Percentiles rank a stretch among this genome's conserved stretches.
phyloP scores from a whole-genome alignment of 2,329 filamentous ascomycete genomes.

The Fusarium zealandicum region DNA sequence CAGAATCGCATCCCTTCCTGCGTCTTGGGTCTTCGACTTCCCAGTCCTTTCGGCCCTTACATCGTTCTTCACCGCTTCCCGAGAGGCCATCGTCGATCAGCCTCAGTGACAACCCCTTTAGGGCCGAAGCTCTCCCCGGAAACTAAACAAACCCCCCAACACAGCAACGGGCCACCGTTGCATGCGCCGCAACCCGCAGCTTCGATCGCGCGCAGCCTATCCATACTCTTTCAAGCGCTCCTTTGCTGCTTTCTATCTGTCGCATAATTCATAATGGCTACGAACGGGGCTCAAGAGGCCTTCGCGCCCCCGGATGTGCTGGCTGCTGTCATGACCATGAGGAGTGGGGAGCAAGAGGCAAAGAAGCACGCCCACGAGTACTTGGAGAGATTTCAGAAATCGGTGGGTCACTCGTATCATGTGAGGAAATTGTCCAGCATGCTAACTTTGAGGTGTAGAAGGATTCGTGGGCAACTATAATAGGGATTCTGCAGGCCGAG shows the following conservation, averaged over 20 bases:
- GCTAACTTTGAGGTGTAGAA: conserved; percentile 61
- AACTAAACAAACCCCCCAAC: conserved; percentile 5
- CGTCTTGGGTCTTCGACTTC: conserved; percentile 19
- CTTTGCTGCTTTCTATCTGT: not conserved
- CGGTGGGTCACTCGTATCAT: conserved; percentile 60
- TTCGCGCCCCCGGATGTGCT: conserved; percentile 81
- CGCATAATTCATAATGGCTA: conserved; percentile 64
- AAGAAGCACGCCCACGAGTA: conserved; percentile 93
- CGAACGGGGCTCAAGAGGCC: conserved; percentile 69
- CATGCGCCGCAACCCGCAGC: conserved; percentile 36
- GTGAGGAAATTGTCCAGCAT: not conserved
- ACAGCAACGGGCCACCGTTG: conserved; percentile 31
- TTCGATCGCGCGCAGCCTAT: conserved; percentile 34
- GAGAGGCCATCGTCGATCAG: conserved; percentile 13
- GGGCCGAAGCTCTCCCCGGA: conserved; percentile 14
- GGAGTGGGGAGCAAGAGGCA: conserved; percentile 78
- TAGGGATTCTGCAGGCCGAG: conserved; percentile 84
- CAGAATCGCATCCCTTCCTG: conserved; percentile 22
- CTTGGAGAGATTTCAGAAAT: conserved; percentile 96
- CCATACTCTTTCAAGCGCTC: conserved; percentile 9
- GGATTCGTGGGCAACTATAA: conserved; percentile 89
- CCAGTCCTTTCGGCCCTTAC: conserved; percentile 11
- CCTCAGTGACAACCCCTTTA: not conserved
- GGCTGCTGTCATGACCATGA: conserved; percentile 90
- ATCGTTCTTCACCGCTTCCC: conserved; percentile 13